A percentile compares a stretch with the other conserved stretches of the same genome.
Conservation (phyloP, 495 filamentous ascomycete genomes). For the Podospora fimiseda region DNA sequence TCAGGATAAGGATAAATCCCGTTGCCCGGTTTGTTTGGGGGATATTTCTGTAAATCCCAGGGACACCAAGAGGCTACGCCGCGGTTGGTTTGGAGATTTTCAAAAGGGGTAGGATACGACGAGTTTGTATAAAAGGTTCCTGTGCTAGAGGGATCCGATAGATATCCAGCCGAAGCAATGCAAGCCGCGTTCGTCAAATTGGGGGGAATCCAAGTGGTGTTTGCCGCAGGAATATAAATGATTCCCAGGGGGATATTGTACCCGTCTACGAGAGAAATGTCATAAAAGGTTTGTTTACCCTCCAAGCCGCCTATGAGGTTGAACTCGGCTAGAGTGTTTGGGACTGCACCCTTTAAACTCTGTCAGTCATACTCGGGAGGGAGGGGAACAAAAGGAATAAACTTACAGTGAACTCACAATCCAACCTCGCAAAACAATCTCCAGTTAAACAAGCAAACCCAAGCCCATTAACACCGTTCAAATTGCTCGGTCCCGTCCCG, state of each 20-base stretch:
- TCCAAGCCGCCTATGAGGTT: constrained; percentile 55
- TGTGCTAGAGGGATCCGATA: constrained; percentile 36
- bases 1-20: constrained; percentile 74
- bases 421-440: constrained; percentile 61
- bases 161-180: constrained; percentile 56
- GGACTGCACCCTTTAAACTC: constrained; percentile 52
- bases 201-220: constrained; percentile 55
- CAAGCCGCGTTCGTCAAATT: constrained; percentile 70
- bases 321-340: constrained; percentile 69
- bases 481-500: constrained; percentile 46
- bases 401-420: constrained; percentile 59
- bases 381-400: neutral
- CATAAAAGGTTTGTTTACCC: constrained; percentile 64
- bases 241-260: constrained; percentile 74
- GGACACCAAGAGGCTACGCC: constrained; percentile 65
- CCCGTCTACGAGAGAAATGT: constrained; percentile 78
- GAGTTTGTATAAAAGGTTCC: constrained; percentile 45
- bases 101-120: constrained; percentile 58
- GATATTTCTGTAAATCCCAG: constrained; percentile 61
- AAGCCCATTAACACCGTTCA: constrained; percentile 45
- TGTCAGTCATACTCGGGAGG: too few species aligned
- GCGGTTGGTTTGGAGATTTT: constrained; percentile 42
- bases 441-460: constrained; percentile 63
- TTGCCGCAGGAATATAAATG: constrained; percentile 50
- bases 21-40: constrained; percentile 55